A percentile compares a stretch with the other conserved stretches of the same genome.
Conservation (phyloP, 1,284 basidiomycete species). For the Fistulinella staudtii region DNA sequence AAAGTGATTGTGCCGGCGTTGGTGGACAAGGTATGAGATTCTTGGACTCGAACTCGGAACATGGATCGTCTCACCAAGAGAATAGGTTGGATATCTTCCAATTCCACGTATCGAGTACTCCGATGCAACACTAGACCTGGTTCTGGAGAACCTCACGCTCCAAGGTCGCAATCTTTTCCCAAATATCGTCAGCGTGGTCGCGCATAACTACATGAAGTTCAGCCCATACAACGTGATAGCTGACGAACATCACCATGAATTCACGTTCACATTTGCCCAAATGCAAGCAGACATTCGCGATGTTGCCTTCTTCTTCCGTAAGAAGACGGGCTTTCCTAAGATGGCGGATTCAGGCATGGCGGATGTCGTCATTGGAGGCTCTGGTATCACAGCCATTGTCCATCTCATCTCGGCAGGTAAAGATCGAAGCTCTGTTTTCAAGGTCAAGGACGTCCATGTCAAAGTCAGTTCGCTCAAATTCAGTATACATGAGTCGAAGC, state of each 20-base stretch:
- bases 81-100: slow-evolving; percentile 80
- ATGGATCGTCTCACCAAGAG: background rate
- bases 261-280: slow-evolving; percentile 73
- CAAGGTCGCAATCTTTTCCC: slow-evolving; percentile 82
- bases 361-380: slow-evolving; percentile 84
- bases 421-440: slow-evolving; percentile 71
- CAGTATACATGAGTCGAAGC: slow-evolving; percentile 88
- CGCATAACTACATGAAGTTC: slow-evolving; percentile 83
- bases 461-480: slow-evolving; percentile 87
- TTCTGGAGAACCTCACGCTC: slow-evolving; percentile 91
- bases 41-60: too few relatives aligned
- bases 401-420: slow-evolving; percentile 63
- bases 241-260: slow-evolving; percentile 65
- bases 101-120: slow-evolving; percentile 91
- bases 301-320: slow-evolving; percentile 83
- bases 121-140: slow-evolving; percentile 82
- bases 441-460: slow-evolving; percentile 73
- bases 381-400: slow-evolving; percentile 64
- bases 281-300: slow-evolving; percentile 95
- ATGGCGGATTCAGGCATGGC: slow-evolving; percentile 88
- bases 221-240: slow-evolving; percentile 62
- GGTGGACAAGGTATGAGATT: slow-evolving; percentile 64
- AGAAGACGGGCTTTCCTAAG: slow-evolving; percentile 77
- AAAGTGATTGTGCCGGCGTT: slow-evolving; percentile 79
- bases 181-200: slow-evolving; percentile 77